phyloP scores from a whole-genome alignment of 805 yeast species.

The Yarrowia sp. region DNA sequence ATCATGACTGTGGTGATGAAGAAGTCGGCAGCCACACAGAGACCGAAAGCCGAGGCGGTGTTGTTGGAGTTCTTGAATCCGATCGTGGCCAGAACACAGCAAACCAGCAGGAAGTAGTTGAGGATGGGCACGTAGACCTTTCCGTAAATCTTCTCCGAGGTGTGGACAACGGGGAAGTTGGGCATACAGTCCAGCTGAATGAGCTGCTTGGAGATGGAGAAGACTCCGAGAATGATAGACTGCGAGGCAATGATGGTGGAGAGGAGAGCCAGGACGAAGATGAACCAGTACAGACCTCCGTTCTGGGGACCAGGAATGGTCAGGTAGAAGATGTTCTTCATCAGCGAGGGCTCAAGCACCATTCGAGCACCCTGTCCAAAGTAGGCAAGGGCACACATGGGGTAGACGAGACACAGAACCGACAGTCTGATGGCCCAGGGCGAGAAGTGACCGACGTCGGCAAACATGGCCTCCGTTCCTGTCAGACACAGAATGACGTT shows the following conservation, averaged over 20 bases:
- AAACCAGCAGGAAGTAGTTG: slow-evolving; percentile 60
- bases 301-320: slow-evolving; percentile 60
- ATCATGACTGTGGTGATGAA: slow-evolving; percentile 59
- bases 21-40: slow-evolving; percentile 64
- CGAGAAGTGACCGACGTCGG: slow-evolving; percentile 66
- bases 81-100: slow-evolving; percentile 59
- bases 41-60: slow-evolving; percentile 64
- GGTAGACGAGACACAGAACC: slow-evolving; percentile 57
- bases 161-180: slow-evolving; percentile 55
- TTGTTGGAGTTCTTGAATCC: slow-evolving; percentile 54
- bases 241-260: slow-evolving; percentile 67
- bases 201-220: slow-evolving; percentile 60
- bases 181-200: slow-evolving; percentile 65
- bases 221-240: slow-evolving; percentile 64
- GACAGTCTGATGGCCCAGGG: slow-evolving; percentile 59
- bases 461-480: slow-evolving; percentile 70
- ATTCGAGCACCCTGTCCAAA: slow-evolving; percentile 66
- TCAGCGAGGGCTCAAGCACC: slow-evolving; percentile 52
- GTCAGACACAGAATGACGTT: slow-evolving; percentile 63
- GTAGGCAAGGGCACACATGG: slow-evolving; percentile 59
- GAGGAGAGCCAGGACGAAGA: slow-evolving; percentile 60
- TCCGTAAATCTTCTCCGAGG: slow-evolving; percentile 56
- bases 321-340: slow-evolving; percentile 56
- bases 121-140: slow-evolving; percentile 61
- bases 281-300: slow-evolving; percentile 57